Evolutionary conservation across 164 flowering plant genomes (phyloP), one percentile per base, ranked within the genome.

Genomic region (Litsea cubeba): DNA sequence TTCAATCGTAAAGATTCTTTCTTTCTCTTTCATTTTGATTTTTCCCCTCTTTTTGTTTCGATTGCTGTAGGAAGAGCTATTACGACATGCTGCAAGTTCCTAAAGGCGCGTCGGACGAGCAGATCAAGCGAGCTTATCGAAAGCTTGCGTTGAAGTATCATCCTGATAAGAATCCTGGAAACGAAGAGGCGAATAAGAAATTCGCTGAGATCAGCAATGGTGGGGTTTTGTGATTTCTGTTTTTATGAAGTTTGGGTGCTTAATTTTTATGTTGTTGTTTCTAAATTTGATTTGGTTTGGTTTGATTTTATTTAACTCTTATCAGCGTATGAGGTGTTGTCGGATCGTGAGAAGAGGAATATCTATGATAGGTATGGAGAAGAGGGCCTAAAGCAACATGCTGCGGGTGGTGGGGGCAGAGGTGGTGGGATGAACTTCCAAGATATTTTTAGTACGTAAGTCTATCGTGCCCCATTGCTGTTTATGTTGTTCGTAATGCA

Each of bases 141-240:
- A 96, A 96, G 80, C 87, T 96, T 0, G 99, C 98, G 0, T 81
- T 96, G 88, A 96, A 96, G 85, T 96, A 88, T 69, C 99, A 96
- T 82, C 99, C 99, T 3, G 99, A 96, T 79, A 96, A 96, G 85
- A 96, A 96, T 74, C 95, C 78, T 62, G 99, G 97, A n/a, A 96
- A 94, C 73, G 99, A 94, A 75, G 99, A 96, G 80, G 98, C 99
- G 2, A 92, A 86, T 75, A 92, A 88, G 87, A 84, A 70, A 84
- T 96, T 96, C 71, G 92, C 98, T 0, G 99, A 96, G 79, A 96
- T 96, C 65, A 96, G 77, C 71, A 96, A 96, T 78, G 99, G 99
- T 95, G 84, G 14, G 69, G 20, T 30, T 17, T 66, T 20, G 12
- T 17, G 17, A 40, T 40, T 68, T 20, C n/a, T 68, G 1, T 35